phyloP scores from a whole-genome alignment of 1,139 yeast species.

The Hanseniaspora gamundiae region DNA sequence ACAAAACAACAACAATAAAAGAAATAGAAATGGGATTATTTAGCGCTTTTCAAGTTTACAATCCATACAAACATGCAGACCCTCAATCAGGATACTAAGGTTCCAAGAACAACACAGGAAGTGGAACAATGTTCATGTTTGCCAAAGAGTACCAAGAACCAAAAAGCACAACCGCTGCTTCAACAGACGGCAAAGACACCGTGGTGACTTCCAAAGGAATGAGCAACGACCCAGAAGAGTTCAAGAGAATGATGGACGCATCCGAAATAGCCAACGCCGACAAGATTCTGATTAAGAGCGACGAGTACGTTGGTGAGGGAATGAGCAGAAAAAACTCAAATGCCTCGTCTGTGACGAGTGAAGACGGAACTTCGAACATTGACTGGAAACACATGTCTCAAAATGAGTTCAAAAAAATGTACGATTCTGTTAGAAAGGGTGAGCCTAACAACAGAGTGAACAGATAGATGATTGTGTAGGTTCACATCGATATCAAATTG shows the following conservation, averaged over 20 bases:
- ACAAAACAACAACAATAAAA: neutral
- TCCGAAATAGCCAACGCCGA: neutral
- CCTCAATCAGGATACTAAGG: neutral
- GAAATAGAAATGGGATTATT: conserved; percentile 14
- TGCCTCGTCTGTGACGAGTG: neutral
- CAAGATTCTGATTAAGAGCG: neutral
- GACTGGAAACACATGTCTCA: conserved; percentile 13
- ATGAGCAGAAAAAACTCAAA: neutral
- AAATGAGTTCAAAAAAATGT: conserved; percentile 18
- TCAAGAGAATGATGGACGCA: neutral
- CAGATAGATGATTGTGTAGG: neutral
- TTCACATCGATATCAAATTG: no score
- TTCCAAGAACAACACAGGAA: neutral
- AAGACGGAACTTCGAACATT: neutral
- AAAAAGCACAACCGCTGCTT: neutral
- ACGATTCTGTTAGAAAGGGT: conserved; percentile 18
- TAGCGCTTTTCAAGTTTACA: conserved; percentile 23
- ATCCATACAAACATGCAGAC: conserved; percentile 18
- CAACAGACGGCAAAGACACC: neutral
- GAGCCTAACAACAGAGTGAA: conserved; percentile 25
- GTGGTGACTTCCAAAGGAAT: neutral
- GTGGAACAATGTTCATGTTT: neutral
- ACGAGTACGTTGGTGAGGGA: neutral
- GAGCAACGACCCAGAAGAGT: neutral
- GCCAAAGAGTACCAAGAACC: neutral